Evolutionary conservation across 2,329 filamentous ascomycete species (phyloP).

Genomic region (Nemania serpens): DNA sequence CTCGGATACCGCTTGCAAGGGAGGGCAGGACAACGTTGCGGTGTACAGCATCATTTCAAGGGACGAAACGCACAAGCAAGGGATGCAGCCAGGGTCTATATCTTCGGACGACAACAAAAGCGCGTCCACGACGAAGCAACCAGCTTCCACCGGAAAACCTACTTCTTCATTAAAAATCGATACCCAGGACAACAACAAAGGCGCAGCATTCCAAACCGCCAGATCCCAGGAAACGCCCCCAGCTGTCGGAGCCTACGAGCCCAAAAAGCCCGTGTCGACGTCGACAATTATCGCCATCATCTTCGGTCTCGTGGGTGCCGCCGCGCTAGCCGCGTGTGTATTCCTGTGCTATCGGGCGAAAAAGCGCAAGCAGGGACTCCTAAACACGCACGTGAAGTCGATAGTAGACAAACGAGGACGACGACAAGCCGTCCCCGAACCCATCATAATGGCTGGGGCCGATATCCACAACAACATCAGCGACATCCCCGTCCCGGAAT

Average conservation of each 20-base stretch:
- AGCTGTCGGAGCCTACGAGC: neutral
- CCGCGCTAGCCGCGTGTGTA: slow-evolving; percentile 31
- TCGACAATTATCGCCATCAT: slow-evolving; percentile 34
- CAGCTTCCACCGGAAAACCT: neutral
- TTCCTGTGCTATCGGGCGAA: slow-evolving; percentile 34
- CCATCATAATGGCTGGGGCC: neutral
- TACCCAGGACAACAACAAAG: neutral
- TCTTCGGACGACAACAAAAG: neutral
- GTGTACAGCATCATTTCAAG: slow-evolving; percentile 30
- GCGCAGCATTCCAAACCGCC: neutral
- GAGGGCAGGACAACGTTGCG: slow-evolving; percentile 29
- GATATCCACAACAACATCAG: neutral
- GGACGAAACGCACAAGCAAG: neutral
- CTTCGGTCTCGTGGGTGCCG: slow-evolving; percentile 34
- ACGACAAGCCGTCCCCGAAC: neutral
- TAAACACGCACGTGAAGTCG: slow-evolving; percentile 24
- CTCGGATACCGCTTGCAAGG: slow-evolving; percentile 30
- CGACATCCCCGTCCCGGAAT: neutral
- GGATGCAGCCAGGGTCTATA: neutral
- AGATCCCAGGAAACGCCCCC: slow-evolving; percentile 4
- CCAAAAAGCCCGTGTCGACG: slow-evolving; percentile 12
- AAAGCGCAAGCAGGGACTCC: slow-evolving; percentile 30
- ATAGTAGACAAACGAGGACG: slow-evolving; percentile 10
- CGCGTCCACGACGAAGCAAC: neutral
- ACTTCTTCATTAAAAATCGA: neutral